phyloP scores from a whole-genome alignment of 257 asterid genomes.

The Mentha longifolia region DNA sequence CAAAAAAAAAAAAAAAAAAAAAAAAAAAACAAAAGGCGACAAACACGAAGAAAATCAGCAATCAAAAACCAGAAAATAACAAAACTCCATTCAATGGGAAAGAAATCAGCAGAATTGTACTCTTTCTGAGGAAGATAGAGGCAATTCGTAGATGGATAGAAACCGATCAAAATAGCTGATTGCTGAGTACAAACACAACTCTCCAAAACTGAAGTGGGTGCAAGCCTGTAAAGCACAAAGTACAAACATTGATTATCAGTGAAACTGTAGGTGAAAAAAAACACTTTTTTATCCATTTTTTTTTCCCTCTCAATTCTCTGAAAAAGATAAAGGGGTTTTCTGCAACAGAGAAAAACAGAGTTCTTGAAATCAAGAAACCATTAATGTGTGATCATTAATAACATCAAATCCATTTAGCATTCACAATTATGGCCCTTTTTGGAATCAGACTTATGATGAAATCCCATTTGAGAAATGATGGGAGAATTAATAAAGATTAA shows the following conservation, averaged over 20 bases:
- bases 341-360: slow-evolving; percentile 27
- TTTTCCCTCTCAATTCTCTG: neutral
- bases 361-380: slow-evolving; percentile 22
- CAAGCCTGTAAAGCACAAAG: slow-evolving; percentile 52
- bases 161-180: slow-evolving; percentile 53
- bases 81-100: slow-evolving; percentile 14
- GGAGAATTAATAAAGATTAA: neutral
- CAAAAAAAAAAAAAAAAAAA: neutral
- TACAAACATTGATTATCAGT: slow-evolving; percentile 19
- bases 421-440: neutral
- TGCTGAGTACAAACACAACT: slow-evolving; percentile 47
- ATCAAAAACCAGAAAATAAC: slow-evolving; percentile 19
- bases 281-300: slow-evolving; percentile 7
- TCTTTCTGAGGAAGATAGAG: slow-evolving; percentile 30
- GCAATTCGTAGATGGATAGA: slow-evolving; percentile 45
- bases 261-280: slow-evolving; percentile 7
- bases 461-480: slow-evolving; percentile 12
- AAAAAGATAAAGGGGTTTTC: neutral
- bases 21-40: slow-evolving; percentile 18
- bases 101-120: slow-evolving; percentile 24
- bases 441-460: slow-evolving; percentile 3
- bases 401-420: slow-evolving; percentile 14
- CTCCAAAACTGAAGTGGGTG: slow-evolving; percentile 45
- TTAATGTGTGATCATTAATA: slow-evolving; percentile 22
- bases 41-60: slow-evolving; percentile 18